These are phyloP conservation scores for Hypholoma sublateritium DNA, from an alignment of 768 basidiomycete species.

Conservation along the genomic window DNA sequence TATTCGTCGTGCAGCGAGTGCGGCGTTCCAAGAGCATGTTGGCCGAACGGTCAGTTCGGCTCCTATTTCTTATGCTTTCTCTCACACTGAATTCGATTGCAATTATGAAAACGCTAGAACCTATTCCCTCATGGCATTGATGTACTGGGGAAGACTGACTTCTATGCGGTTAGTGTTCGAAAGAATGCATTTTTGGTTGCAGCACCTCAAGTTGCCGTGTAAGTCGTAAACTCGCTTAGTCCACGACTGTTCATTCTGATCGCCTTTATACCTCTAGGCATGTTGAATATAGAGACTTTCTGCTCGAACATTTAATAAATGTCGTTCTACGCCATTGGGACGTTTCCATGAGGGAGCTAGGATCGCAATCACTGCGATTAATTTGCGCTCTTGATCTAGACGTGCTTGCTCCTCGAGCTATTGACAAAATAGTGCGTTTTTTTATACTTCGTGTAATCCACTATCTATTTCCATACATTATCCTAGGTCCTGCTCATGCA, in stretches of 20 bases:
- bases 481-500: slow-evolving; percentile 54
- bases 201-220: slow-evolving; percentile 87
- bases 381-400: slow-evolving; percentile 65
- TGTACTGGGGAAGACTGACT: slow-evolving; percentile 89
- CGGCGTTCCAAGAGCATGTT: slow-evolving; percentile 96
- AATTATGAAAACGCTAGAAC: slow-evolving; percentile 45
- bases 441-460: neutral
- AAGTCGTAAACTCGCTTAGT: slow-evolving; percentile 29
- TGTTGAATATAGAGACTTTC: slow-evolving; percentile 63
- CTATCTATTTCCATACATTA: slow-evolving; percentile 5
- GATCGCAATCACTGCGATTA: slow-evolving; percentile 68
- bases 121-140: slow-evolving; percentile 94
- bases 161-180: slow-evolving; percentile 87
- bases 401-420: slow-evolving; percentile 49
- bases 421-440: slow-evolving; percentile 51
- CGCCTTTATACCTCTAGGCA: slow-evolving; percentile 50
- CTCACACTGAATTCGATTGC: slow-evolving; percentile 11
- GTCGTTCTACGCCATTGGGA: slow-evolving; percentile 92
- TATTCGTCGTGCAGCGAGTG: slow-evolving; percentile 93
- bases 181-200: slow-evolving; percentile 83
- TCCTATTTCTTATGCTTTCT: slow-evolving; percentile 1
- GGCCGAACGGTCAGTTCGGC: slow-evolving; percentile 75
- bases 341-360: slow-evolving; percentile 70
- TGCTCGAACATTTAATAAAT: slow-evolving; percentile 73
- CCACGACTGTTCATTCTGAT: slow-evolving; percentile 1